Base-by-base conservation (phyloP, 176 grass and related monocot species). In the Avena atlantica region DNA sequence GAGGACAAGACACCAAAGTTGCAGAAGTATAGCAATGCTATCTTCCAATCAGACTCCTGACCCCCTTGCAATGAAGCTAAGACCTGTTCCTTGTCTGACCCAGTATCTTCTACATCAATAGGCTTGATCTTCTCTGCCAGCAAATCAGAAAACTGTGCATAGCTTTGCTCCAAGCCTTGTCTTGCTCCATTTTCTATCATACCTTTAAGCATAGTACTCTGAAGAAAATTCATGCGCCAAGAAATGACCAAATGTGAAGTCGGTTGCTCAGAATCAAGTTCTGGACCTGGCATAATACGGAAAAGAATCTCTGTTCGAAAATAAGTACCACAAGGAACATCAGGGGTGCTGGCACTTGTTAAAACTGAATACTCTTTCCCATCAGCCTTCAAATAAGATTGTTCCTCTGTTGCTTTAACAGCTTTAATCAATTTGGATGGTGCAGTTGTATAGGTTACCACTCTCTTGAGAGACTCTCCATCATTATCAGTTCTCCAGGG, bases 221-320 rank as follows among this genome's bases (percentile, higher is more conserved):
- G 97, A 94, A 96, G 84, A 88, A 98, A 98, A 89, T 98, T 98
- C 64, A 96, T 90, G 64, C 92, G 88, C 97, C 97, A 98, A 76
- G 97, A 96, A 85, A 98, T 88, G 66, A 92, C 81, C 79, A 98
- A 81, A 87, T 84, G 88, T 64, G 93, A 92, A 34, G 97, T 86
- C 73, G 91, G 87, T 69, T 96, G 85, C 69, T 89, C 61, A 29
- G 92, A 89, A 84, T 91, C 86, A 76, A 94, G 83, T 71, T 90
- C 88, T 49, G 94, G 94, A 27, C 94, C 97, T 25, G 89, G 85
- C 78, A 79, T 94, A 58, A 98, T 94, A 79, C 86, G 88, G 66
- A 92, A 98, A 83, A 98, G 89, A 83, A 98, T 75, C 76, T 98
- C 97, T 31, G 90, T 96, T 89, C 86, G 90, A 80, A 98, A 98